phyloP scores from a whole-genome alignment of 2,329 filamentous ascomycete genomes.

The Nigrospora osmanthi region DNA sequence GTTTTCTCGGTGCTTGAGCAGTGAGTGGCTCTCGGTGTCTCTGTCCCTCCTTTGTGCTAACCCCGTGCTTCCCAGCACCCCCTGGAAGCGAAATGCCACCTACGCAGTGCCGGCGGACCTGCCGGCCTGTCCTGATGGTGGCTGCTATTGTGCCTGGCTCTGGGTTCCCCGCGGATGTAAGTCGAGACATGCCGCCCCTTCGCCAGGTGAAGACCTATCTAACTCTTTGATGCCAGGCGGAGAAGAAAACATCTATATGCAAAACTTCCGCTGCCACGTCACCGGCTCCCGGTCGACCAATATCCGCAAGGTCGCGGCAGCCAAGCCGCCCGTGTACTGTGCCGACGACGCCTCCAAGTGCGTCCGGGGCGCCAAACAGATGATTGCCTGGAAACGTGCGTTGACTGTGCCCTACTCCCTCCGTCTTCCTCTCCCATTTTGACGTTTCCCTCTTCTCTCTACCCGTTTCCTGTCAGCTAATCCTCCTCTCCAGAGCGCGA shows the following conservation, averaged over 20 bases:
- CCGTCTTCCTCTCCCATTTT: no score
- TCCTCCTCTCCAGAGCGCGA: conserved; percentile 14
- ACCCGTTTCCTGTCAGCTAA: background rate
- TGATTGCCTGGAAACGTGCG: conserved; percentile 38
- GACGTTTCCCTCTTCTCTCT: no score
- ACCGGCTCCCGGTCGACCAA: conserved; percentile 31
- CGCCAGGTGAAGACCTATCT: no score
- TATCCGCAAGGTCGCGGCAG: conserved; percentile 24
- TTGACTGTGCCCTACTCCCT: background rate
- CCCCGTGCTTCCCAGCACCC: conserved; percentile 4
- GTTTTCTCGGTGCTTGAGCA: conserved; percentile 38
- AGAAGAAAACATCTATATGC: conserved; percentile 29
- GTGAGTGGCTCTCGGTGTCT: conserved; percentile 15
- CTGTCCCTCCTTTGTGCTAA: background rate
- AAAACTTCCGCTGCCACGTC: conserved; percentile 39
- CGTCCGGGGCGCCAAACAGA: conserved; percentile 39
- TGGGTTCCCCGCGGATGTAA: no score
- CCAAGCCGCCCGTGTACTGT: conserved; percentile 33
- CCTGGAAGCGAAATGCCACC: conserved; percentile 9
- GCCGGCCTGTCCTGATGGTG: no score
- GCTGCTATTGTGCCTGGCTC: no score
- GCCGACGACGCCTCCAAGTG: conserved; percentile 30
- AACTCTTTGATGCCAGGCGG: background rate
- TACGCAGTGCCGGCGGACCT: no score
- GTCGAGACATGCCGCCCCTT: no score